Evolutionary conservation across 2,329 filamentous ascomycete species (phyloP).

Genomic region (Trichoderma polysporum): DNA sequence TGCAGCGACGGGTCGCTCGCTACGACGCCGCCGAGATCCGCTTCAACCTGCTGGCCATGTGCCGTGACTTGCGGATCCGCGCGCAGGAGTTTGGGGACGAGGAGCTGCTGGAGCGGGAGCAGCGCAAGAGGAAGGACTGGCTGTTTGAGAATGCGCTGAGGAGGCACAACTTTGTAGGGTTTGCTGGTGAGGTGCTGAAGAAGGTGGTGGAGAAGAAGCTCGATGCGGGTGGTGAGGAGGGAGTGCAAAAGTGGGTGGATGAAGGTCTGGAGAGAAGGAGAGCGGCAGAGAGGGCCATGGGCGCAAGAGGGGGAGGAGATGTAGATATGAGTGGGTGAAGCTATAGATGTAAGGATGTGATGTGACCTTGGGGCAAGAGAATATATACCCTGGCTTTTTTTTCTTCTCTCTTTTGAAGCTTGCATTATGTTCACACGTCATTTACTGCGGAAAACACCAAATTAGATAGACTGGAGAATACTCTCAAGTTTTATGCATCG

Average conservation of each 20-base stretch:
- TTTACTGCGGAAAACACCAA: background rate
- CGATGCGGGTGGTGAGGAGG: slow-evolving; percentile 59
- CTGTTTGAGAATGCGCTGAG: slow-evolving; percentile 91
- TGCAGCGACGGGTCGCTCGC: slow-evolving; percentile 77
- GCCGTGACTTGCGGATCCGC: slow-evolving; percentile 73
- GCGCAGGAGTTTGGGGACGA: slow-evolving; percentile 80
- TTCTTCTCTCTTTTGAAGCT: background rate
- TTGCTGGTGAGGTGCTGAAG: slow-evolving; percentile 87
- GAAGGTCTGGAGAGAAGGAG: slow-evolving; percentile 61
- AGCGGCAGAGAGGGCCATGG: slow-evolving; percentile 39
- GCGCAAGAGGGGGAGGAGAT: slow-evolving; percentile 38
- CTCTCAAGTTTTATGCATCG: background rate
- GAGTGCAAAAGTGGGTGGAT: slow-evolving; percentile 71
- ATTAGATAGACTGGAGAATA: background rate
- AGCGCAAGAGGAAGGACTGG: slow-evolving; percentile 83
- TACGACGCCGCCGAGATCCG: slow-evolving; percentile 87
- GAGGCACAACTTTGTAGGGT: slow-evolving; percentile 93
- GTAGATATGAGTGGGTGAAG: slow-evolving; percentile 42
- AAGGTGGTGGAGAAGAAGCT: slow-evolving; percentile 77
- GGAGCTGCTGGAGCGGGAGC: slow-evolving; percentile 75
- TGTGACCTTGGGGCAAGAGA: background rate
- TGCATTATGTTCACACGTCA: background rate
- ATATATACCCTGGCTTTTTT: slow-evolving; percentile 13
- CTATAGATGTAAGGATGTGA: background rate
- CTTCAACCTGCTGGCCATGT: slow-evolving; percentile 94